These are phyloP conservation scores for Psilocybe cubensis DNA, from an alignment of 768 basidiomycete species.

Conservation along the genomic window DNA sequence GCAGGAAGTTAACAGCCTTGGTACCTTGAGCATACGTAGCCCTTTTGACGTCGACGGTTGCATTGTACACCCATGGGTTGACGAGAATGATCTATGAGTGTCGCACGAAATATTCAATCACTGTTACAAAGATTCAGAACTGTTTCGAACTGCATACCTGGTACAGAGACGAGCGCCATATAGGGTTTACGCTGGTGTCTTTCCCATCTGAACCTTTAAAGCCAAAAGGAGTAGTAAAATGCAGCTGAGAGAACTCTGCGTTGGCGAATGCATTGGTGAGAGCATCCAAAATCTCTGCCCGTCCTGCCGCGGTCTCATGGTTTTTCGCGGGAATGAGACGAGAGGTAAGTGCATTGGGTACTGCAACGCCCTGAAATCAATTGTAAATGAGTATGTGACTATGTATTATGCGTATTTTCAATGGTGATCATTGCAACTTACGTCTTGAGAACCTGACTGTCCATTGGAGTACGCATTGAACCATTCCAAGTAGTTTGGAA, in stretches of 20 bases:
- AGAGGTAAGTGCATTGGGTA: constrained; percentile 23
- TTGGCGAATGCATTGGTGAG: constrained; percentile 16
- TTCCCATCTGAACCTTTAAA: constrained; percentile 19
- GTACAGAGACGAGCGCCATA: constrained; percentile 30
- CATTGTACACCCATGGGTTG: constrained; percentile 16
- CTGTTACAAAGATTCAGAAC: not conserved
- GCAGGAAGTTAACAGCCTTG: constrained; percentile 21
- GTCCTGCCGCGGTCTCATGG: constrained; percentile 22
- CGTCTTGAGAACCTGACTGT: constrained; percentile 22
- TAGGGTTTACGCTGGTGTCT: constrained; percentile 25
- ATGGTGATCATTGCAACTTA: constrained; percentile 22
- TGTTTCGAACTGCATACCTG: constrained; percentile 17
- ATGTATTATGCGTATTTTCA: too few species aligned
- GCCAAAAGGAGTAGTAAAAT: constrained; percentile 24
- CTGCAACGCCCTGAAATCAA: constrained; percentile 23
- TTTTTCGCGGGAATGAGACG: constrained; percentile 30
- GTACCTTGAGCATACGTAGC: constrained; percentile 20
- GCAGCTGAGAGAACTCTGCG: constrained; percentile 20
- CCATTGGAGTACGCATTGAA: constrained; percentile 23
- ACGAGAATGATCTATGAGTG: constrained; percentile 17
- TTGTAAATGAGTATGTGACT: not conserved
- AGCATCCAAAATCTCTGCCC: constrained; percentile 21
- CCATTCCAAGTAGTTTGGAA: constrained; percentile 21
- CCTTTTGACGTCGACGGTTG: constrained; percentile 11
- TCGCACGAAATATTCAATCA: not conserved